Evolutionary conservation across 2,329 filamentous ascomycete species (phyloP), one percentile per base, ranked within the genome.

Genomic region (Pestalotiopsis fici): DNA sequence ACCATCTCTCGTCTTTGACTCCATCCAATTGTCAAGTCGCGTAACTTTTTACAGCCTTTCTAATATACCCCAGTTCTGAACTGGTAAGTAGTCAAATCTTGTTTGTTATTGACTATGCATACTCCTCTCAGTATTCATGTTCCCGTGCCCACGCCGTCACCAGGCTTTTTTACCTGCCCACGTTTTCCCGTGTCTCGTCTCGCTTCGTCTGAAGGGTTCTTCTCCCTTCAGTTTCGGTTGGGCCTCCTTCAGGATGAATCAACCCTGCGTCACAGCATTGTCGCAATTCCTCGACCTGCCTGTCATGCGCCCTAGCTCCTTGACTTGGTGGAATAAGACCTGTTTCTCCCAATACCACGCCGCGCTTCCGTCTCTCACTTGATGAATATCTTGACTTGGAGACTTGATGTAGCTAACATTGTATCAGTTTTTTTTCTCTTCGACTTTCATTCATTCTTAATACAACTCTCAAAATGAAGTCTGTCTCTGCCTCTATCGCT

Each of bases 401-500:
- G 61, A 68, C 54, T 37, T 56, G 47, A 13, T 61, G n/a, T 28
- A 64, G 23, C 39, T 50, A 50, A 50, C 18, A 50, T 21, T 7
- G 18, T 7, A 50, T 50, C 43, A 50, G 43, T 18, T 50, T 66
- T 67, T 61, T 69, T 72, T 7, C 11, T 35, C 31, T 64, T 70
- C 59, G 60, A 69, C 71, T 68, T 67, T 73, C 69, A 64, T 72
- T 74, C 43, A 70, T 55, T 69, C 67, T 27, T 67, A 64, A 65
- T 69, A 55, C 66, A 67, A 62, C 70, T 39, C 67, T 69, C 72
- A 78, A 75, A 69, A 80, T 80, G 78, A 78, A 79, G 76, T 74
- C 59, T 68, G 62, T 69, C 66, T 56, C 76, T 67, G 67, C 71
- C 67, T 69, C 75, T 61, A 62, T 75, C 39, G 47, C 75, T 68